A percentile compares a stretch with the other conserved stretches of the same genome.
These are phyloP conservation scores for Tephrocybe sp. DNA, from an alignment of 768 basidiomycete species.

Conservation along the genomic window DNA sequence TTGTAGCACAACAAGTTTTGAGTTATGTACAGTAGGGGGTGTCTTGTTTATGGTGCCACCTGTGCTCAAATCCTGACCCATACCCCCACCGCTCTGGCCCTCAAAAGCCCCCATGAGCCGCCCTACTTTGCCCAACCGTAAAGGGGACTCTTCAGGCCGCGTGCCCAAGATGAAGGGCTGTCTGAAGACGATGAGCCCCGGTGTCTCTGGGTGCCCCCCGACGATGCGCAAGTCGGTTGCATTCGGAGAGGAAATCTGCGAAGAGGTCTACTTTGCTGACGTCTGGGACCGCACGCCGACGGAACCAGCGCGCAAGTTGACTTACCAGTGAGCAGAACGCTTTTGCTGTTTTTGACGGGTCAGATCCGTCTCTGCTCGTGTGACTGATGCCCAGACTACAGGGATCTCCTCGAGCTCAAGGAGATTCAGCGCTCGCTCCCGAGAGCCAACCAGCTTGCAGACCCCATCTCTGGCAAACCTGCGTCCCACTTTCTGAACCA, in stretches of 20 bases:
- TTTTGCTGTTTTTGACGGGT: constrained; percentile 4
- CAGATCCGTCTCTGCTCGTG: constrained; percentile 10
- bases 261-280: constrained; percentile 66
- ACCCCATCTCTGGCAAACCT: constrained; percentile 39
- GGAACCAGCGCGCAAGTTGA: constrained; percentile 59
- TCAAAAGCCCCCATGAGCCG: constrained; percentile 3
- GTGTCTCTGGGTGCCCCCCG: constrained; percentile 14
- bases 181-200: constrained; percentile 31
- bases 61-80: not conserved
- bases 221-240: constrained; percentile 59
- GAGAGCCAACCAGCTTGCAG: constrained; percentile 50
- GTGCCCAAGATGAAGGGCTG: constrained; percentile 37
- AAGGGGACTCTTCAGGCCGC: constrained; percentile 14
- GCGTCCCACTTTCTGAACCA: constrained; percentile 43
- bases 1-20: not conserved
- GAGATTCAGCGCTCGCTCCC: constrained; percentile 68
- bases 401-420: constrained; percentile 68
- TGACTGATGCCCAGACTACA: constrained; percentile 26
- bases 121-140: constrained; percentile 1
- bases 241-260: constrained; percentile 53
- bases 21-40: constrained; percentile 4
- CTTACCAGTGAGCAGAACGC: constrained; percentile 60
- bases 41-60: constrained; percentile 10
- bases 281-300: constrained; percentile 80
- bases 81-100: not conserved